Percentiles rank a stretch among this genome's conserved stretches.
These are phyloP conservation scores for Fusarium tjaetaba DNA, from an alignment of 2,329 filamentous ascomycete genomes.

Conservation along the genomic window DNA sequence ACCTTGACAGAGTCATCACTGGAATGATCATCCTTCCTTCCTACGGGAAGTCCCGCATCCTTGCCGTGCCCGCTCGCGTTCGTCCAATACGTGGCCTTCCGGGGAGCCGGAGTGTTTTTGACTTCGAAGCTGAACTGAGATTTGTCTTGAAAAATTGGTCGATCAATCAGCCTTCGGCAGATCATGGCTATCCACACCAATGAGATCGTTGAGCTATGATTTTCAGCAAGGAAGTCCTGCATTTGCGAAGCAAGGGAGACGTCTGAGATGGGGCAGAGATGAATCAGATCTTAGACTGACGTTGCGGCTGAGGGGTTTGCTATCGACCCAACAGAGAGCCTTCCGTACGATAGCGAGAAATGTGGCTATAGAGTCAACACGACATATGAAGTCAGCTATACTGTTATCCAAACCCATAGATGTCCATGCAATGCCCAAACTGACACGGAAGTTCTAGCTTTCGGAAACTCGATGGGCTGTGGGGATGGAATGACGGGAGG, in stretches of 20 bases:
- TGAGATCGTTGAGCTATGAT: background rate
- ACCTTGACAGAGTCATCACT: background rate
- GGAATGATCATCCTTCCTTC: background rate
- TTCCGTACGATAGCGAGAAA: rapidly evolving
- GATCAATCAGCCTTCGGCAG: background rate
- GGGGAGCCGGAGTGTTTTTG: background rate
- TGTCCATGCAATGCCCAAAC: background rate
- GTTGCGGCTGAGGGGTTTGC: no score
- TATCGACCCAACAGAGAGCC: background rate
- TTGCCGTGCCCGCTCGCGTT: background rate
- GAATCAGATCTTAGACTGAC: no score
- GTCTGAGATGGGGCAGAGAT: rapidly evolving
- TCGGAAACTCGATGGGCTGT: rapidly evolving
- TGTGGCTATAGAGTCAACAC: rapidly evolving
- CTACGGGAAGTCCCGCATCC: background rate
- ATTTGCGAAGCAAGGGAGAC: background rate
- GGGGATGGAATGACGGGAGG: background rate
- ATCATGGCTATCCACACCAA: background rate
- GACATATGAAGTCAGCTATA: rapidly evolving
- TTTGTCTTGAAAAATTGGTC: background rate
- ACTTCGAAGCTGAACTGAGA: background rate
- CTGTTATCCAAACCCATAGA: rapidly evolving
- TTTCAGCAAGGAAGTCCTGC: background rate
- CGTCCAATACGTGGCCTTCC: background rate
- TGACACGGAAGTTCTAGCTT: rapidly evolving